Evolutionary conservation across 1,284 basidiomycete genomes (phyloP), one percentile per base, ranked within the genome.

Genomic region (Ceraceosorus bombacis): DNA sequence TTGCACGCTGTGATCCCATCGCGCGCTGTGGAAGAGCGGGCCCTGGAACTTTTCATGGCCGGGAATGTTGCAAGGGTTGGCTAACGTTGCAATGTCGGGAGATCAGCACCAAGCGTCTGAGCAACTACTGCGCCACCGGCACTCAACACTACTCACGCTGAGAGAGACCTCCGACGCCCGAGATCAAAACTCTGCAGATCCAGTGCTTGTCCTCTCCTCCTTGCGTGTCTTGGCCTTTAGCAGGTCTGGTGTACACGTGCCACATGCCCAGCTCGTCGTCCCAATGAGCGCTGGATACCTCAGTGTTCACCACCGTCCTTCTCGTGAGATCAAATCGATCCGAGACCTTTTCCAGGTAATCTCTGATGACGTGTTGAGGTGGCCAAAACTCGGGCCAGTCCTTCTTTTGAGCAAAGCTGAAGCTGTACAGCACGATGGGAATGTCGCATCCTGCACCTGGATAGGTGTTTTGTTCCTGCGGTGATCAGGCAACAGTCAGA

Each of bases 1-100:
- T 38, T 72, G 62, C 41, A 78, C 69, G 13, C 61, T 62, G 43
- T 74, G 70, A 54, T 78, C 73, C 78, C 78, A 79, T 4, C 72
- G 63, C 0, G 76, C 77, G 38, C 75, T 74, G 61, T 79, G 78
- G 65, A 79, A 79, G 56, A 61, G 12, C 36, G 71, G 56, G 2
- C 71, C 72, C 13, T 70, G 57, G 58, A 78, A 79, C 13, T 60
- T 59, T 50, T 77, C 70, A 41, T 71, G 52, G 4, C 74, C 74
- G 5, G 65, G 59, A 38, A 76, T 73, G 40, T 64, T 63, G 54
- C 71, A 73, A 3, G 59, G 41, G 54, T 76, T 77, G 27, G 75
- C n/a, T 36, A 9, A 40, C 4, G 37, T 2, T 27, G 2, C 27
- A 27, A 27, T 27, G 3, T 27, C 27, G 27, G 27, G 27, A 27